phyloP scores from a whole-genome alignment of 139 green algal genomes.

The Astrephomene gubernaculifera region DNA sequence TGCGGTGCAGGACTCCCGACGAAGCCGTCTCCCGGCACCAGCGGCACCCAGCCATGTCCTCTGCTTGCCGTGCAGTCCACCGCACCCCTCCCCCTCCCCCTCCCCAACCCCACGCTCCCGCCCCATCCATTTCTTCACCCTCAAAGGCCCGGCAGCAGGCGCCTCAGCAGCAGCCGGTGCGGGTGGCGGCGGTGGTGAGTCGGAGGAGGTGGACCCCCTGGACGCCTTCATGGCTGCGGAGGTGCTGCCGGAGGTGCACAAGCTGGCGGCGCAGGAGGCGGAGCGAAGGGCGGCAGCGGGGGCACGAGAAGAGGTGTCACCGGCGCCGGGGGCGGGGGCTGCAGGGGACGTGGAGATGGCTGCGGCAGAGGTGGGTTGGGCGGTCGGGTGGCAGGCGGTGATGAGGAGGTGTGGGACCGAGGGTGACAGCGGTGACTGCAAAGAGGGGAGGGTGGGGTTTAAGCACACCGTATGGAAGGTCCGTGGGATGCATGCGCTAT shows the following conservation, averaged over 20 bases:
- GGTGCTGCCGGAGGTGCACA: conserved; percentile 48
- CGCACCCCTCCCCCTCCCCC: too few species aligned
- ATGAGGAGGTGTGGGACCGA: not conserved
- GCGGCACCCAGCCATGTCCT: too few species aligned
- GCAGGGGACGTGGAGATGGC: conserved; percentile 30
- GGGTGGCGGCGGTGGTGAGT: too few species aligned
- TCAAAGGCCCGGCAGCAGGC: too few species aligned
- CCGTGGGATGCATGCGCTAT: not conserved
- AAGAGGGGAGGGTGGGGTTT: not conserved
- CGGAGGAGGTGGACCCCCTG: conserved; percentile 80
- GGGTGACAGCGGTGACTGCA: too few species aligned
- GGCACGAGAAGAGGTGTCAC: conserved; percentile 38
- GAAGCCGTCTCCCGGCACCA: too few species aligned
- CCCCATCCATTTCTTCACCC: too few species aligned
- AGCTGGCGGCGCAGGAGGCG: conserved; percentile 26
- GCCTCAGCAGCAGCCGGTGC: too few species aligned
- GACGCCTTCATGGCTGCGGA: conserved; percentile 93
- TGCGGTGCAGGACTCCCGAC: too few species aligned
- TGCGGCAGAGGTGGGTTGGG: conserved; percentile 10
- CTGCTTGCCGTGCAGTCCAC: too few species aligned
- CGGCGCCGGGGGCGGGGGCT: not conserved
- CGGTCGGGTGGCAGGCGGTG: not conserved
- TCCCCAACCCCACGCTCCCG: too few species aligned
- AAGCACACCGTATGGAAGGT: not conserved
- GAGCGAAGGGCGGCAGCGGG: conserved; percentile 12